A percentile compares a stretch with the other conserved stretches of the same genome.
Conservation (phyloP, 1,284 basidiomycete genomes). For the Puccinia novopanici region DNA sequence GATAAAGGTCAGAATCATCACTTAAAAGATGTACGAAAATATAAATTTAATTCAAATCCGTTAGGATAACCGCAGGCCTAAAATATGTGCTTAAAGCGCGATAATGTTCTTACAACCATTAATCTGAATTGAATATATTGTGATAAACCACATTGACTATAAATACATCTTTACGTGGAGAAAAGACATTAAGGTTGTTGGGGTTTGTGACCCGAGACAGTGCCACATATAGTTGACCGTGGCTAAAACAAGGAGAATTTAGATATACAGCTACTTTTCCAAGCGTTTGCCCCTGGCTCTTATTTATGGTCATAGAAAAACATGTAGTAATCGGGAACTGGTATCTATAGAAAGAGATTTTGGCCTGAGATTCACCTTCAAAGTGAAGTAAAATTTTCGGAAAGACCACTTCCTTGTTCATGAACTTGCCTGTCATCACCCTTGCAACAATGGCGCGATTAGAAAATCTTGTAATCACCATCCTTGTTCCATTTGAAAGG, state of each 20-base stretch:
- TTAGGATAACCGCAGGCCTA: too few species aligned
- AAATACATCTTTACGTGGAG: neutral
- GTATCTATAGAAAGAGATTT: neutral
- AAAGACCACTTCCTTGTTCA: neutral
- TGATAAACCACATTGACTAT: constrained; percentile 4
- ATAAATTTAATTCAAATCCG: too few species aligned
- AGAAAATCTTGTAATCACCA: neutral
- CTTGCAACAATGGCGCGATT: neutral
- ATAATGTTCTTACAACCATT: too few species aligned
- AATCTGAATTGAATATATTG: too few species aligned
- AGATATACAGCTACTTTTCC: too few species aligned
- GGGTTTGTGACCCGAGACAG: too few species aligned
- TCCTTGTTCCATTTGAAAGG: neutral
- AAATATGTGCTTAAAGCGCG: too few species aligned
- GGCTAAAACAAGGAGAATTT: too few species aligned
- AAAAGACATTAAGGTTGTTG: neutral
- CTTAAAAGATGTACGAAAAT: too few species aligned
- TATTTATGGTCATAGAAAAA: constrained; percentile 20
- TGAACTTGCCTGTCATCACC: neutral
- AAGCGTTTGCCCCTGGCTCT: too few species aligned
- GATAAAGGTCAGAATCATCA: too few species aligned
- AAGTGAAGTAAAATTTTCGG: neutral
- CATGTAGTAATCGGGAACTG: neutral
- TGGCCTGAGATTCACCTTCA: neutral
- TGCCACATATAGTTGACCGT: too few species aligned